Evolutionary conservation across 208 protist species (phyloP), one percentile per base, ranked within the genome.

Genomic region (Trypanosoma platydactyli): DNA sequence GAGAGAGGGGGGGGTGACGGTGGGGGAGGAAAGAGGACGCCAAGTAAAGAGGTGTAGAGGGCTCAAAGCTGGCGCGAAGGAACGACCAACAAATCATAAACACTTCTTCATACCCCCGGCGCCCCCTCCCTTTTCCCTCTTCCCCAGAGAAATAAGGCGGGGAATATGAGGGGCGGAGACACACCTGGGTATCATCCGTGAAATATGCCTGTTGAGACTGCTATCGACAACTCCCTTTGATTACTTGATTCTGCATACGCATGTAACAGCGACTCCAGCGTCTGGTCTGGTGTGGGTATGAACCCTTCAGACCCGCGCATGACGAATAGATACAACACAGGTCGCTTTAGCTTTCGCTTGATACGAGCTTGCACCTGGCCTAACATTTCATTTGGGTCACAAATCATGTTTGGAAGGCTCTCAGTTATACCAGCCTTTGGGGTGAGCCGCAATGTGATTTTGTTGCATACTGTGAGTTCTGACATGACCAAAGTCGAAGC

Each of bases 201-300:
- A 69, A 91, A 89, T 13, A 91, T 73, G 27, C 83, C 77, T 4
- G 75, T 71, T 27, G 81, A 79, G 12, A 91, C 81, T 33, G 82
- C 79, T 22, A 88, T 66, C 24, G 81, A 79, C 20, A 91, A 71
- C 51, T 68, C 69, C 24, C 75, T 67, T 49, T 73, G 61, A 24
- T 77, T 82, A 11, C 64, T 62, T 15, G 72, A 65, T 22, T 75
- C 61, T 0, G 79, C 69, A 73, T 87, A 92, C 24, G 78, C 52
- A 45, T 84, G 77, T 5, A 84, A 50, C 22, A 92, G 73, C 7
- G 76, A 68, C 44, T 71, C 78, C 46, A 92, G 51, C 22, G 82
- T 92, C 38, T 86, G 78, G 48, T 92, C 77, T 13, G 86, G 81
- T 29, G 82, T 76, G 12, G 86, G 86, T 49, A 92, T 85, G 42